These are phyloP conservation scores for Sherardia arvensis DNA, from an alignment of 257 asterid species.

Conservation along the genomic window DNA sequence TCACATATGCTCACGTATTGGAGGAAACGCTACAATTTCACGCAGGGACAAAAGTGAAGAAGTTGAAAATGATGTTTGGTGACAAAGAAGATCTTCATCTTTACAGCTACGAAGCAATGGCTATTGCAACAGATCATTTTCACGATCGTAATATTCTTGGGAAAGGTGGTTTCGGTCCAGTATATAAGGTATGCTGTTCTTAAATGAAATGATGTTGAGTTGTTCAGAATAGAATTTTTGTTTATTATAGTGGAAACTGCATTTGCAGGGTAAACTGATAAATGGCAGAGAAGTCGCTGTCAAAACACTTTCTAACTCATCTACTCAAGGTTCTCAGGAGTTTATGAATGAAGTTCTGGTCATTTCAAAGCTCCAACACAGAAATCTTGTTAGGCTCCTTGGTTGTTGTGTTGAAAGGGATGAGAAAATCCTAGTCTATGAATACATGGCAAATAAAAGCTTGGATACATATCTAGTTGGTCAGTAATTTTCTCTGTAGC, in stretches of 20 bases:
- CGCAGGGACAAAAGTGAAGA: not conserved
- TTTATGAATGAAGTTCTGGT: constrained; percentile 1
- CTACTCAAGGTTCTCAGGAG: constrained; percentile 1
- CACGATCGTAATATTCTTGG: constrained; percentile 32
- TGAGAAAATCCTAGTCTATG: constrained; percentile 1
- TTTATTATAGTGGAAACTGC: not conserved
- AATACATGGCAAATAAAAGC: constrained; percentile 8
- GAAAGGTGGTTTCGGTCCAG: constrained; percentile 59
- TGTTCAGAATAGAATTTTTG: not conserved
- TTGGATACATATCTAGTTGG: not conserved
- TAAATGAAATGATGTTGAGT: not conserved
- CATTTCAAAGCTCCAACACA: constrained; percentile 1
- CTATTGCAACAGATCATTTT: constrained; percentile 36
- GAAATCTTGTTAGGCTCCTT: constrained; percentile 4
- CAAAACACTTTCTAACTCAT: constrained; percentile 4
- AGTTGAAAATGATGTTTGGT: not conserved
- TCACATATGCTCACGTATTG: not conserved
- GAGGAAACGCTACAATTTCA: not conserved
- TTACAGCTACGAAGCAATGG: constrained; percentile 18
- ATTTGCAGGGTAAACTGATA: constrained; percentile 6
- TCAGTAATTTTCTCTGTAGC: not conserved
- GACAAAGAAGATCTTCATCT: constrained; percentile 4
- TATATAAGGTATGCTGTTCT: constrained; percentile 36
- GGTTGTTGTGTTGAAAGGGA: not conserved
- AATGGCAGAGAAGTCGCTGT: constrained; percentile 2